Percentiles rank a stretch among this genome's conserved stretches.
phyloP scores from a whole-genome alignment of 371 early-diverging fungal genomes.

The Mucor velutinosus region DNA sequence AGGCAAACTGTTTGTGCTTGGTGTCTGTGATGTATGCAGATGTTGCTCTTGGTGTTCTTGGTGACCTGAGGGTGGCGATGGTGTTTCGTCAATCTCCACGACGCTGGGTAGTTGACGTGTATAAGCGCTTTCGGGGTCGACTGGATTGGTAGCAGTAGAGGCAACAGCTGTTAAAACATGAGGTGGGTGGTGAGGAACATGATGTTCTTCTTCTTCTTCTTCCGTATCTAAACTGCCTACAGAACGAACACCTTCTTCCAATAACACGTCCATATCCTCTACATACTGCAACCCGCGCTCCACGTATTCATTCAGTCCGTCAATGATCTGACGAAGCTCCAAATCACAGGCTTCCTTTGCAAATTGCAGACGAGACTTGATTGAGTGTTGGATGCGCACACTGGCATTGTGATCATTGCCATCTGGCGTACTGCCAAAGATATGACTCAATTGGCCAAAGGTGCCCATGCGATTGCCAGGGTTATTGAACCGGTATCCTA shows the following conservation, averaged over 20 bases:
- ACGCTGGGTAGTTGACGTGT: conserved; percentile 15
- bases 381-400: conserved; percentile 35
- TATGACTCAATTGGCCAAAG: conserved; percentile 29
- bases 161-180: background rate
- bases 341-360: conserved; percentile 51
- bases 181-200: background rate
- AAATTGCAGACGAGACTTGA: conserved; percentile 42
- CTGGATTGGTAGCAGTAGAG: background rate
- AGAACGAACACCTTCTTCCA: conserved; percentile 29
- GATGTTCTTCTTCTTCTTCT: conserved; percentile 18
- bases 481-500: conserved; percentile 31
- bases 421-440: conserved; percentile 11
- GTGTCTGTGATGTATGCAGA: background rate
- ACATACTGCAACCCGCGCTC: conserved; percentile 69
- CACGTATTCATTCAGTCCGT: conserved; percentile 72
- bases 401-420: conserved; percentile 7
- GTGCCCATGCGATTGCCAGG: conserved; percentile 32
- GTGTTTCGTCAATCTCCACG: conserved; percentile 16
- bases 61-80: background rate
- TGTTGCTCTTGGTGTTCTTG: background rate
- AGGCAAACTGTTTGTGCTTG: conserved; percentile 19
- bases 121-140: background rate
- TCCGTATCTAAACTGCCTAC: conserved; percentile 24
- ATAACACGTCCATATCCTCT: conserved; percentile 42
- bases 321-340: conserved; percentile 62